phyloP scores from a whole-genome alignment of 495 filamentous ascomycete genomes.

The Xylaria acuta region DNA sequence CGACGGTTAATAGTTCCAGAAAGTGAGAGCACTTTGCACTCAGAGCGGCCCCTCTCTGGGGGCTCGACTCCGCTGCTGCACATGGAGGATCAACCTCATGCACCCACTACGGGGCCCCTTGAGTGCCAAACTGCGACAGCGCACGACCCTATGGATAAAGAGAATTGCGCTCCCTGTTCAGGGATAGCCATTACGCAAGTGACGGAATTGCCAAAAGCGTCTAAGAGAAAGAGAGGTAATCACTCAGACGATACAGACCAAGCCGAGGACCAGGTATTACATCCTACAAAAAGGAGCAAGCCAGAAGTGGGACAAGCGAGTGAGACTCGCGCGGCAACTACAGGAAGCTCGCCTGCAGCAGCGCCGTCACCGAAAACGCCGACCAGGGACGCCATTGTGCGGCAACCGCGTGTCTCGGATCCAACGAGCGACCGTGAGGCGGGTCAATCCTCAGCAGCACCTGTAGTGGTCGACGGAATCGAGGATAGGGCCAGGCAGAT shows the following conservation, averaged over 20 bases:
- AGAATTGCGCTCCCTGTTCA: neutral
- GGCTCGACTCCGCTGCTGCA: neutral
- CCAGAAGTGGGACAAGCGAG: neutral
- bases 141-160: neutral
- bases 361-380: neutral
- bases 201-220: neutral
- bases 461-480: constrained; percentile 5
- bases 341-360: neutral
- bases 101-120: neutral
- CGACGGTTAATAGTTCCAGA: too few species aligned
- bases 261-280: neutral
- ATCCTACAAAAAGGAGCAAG: neutral
- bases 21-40: neutral
- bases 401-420: neutral
- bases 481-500: constrained; percentile 15
- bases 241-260: constrained; percentile 2
- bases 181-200: neutral
- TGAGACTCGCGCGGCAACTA: neutral
- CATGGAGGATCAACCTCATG: neutral
- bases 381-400: neutral
- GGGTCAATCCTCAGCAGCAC: neutral
- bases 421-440: neutral
- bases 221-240: neutral
- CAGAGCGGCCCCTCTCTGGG: neutral
- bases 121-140: neutral